phyloP scores from a whole-genome alignment of 2,329 filamentous ascomycete genomes.

The Ophiostoma sp. region DNA sequence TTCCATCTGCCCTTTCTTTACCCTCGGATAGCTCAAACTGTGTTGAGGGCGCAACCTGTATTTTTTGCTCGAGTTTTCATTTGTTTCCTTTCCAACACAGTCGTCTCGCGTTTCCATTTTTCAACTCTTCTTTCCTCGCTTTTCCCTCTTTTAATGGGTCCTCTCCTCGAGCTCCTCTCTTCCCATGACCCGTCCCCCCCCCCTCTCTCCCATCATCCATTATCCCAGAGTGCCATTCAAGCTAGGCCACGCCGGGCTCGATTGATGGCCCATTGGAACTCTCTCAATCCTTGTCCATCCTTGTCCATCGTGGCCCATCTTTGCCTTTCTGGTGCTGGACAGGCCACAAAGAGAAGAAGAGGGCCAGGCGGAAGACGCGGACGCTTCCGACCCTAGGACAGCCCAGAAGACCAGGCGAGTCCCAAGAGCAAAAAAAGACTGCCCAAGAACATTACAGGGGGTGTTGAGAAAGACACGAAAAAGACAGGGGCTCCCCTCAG shows the following conservation, averaged over 20 bases:
- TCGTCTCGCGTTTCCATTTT: not conserved
- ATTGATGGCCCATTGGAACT: not conserved
- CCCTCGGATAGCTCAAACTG: not conserved
- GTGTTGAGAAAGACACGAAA: not conserved
- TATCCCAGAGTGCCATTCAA: not conserved
- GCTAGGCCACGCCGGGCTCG: not conserved
- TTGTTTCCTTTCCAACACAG: not conserved
- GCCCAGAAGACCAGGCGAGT: not conserved
- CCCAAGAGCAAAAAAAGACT: not conserved
- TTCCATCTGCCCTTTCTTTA: not conserved
- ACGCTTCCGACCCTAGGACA: slow-evolving; percentile 6
- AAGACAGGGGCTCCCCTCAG: not conserved
- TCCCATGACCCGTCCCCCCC: not conserved
- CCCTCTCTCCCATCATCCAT: not conserved
- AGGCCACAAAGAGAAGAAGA: not conserved
- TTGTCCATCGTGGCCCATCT: not conserved
- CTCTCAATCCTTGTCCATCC: not conserved
- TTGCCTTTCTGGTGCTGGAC: not conserved
- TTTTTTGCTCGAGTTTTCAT: not conserved
- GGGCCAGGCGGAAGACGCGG: not conserved
- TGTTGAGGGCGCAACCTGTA: too few relatives aligned
- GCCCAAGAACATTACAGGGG: not conserved
- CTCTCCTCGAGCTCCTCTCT: not conserved
- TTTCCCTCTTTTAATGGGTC: slow-evolving; percentile 1
- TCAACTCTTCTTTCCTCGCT: not conserved